A percentile compares a stretch with the other conserved stretches of the same genome.
These are phyloP conservation scores for Curvularia eragrostidis DNA, from an alignment of 2,329 filamentous ascomycete genomes.

Conservation along the genomic window DNA sequence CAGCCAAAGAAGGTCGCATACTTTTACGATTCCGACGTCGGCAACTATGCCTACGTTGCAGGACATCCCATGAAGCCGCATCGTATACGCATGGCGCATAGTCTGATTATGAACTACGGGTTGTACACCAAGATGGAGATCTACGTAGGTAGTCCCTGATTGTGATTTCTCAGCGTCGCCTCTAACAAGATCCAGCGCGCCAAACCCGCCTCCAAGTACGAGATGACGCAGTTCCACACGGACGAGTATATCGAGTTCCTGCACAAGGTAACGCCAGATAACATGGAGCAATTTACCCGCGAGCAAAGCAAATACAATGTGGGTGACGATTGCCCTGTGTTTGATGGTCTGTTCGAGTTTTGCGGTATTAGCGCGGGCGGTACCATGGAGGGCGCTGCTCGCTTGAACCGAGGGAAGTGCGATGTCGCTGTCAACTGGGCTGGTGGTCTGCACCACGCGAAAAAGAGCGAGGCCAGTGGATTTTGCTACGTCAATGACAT, in stretches of 20 bases:
- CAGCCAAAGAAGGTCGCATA: slow-evolving; percentile 84
- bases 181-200: slow-evolving; percentile 45
- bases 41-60: slow-evolving; percentile 93
- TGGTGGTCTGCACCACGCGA: slow-evolving; percentile 93
- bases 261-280: slow-evolving; percentile 93
- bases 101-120: slow-evolving; percentile 74
- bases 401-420: slow-evolving; percentile 71
- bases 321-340: slow-evolving; percentile 68
- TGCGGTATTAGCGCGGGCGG: slow-evolving; percentile 73
- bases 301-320: slow-evolving; percentile 84
- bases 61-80: slow-evolving; percentile 73
- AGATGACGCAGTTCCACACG: slow-evolving; percentile 77
- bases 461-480: slow-evolving; percentile 89
- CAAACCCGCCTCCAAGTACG: slow-evolving; percentile 66
- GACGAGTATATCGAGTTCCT: slow-evolving; percentile 77
- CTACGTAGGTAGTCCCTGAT: slow-evolving; percentile 58
- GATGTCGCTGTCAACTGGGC: slow-evolving; percentile 74
- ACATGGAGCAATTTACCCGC: slow-evolving; percentile 91
- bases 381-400: slow-evolving; percentile 74
- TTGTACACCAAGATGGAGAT: slow-evolving; percentile 78
- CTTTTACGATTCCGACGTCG: slow-evolving; percentile 98
- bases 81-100: slow-evolving; percentile 69
- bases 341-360: slow-evolving; percentile 74
- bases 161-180: not conserved
- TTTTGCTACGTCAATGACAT: slow-evolving; percentile 99